Evolutionary conservation across 495 filamentous ascomycete genomes (phyloP), one percentile per base, ranked within the genome.

Genomic region (Acidiella bohemica): DNA sequence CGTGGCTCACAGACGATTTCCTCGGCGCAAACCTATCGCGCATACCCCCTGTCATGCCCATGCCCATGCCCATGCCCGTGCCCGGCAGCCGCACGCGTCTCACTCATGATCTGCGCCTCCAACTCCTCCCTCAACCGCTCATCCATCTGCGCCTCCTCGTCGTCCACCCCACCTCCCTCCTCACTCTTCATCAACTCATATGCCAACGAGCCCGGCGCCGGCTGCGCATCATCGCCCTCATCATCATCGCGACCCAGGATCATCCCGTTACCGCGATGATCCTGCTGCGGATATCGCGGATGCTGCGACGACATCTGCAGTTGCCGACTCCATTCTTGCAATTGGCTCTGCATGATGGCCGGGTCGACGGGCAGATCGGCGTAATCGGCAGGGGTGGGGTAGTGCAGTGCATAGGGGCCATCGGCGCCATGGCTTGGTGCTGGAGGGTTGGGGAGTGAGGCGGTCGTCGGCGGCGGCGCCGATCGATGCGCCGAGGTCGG

Each of bases 321-420:
- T 28, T 21, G 29, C 21, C 35, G 28, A 14, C 9, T 4, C 42
- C 42, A 44, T 19, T 44, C 25, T 14, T 47, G 24, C 32, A 53
- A 47, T n/a, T n/a, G n/a, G 11, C 46, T 39, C 24, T 43, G 30
- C 47, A 51, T 51, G 24, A 54, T 54, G 11, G 38, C 39, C 27
- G 51, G 51, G 25, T 54, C 51, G 10, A 54, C 47, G 22, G 51
- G 51, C 39, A 54, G 37, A 16, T 32, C 38, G 16, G 18, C 36
- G 39, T 54, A 47, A 14, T 51, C 28, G 4, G 4, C 12, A 4
- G 35, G 3, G 10, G 11, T 10, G 21, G 17, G 20, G n/a, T 10
- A 6, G n/a, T 9, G 14, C 32, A 38, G 13, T 44, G 42, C 51
- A 47, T 51, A n/a, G 23, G 5, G 13, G 47, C 47, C 39, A 47